Evolutionary conservation across 2,329 filamentous ascomycete genomes (phyloP).

Genomic region (Cladobotryum protrusum): DNA sequence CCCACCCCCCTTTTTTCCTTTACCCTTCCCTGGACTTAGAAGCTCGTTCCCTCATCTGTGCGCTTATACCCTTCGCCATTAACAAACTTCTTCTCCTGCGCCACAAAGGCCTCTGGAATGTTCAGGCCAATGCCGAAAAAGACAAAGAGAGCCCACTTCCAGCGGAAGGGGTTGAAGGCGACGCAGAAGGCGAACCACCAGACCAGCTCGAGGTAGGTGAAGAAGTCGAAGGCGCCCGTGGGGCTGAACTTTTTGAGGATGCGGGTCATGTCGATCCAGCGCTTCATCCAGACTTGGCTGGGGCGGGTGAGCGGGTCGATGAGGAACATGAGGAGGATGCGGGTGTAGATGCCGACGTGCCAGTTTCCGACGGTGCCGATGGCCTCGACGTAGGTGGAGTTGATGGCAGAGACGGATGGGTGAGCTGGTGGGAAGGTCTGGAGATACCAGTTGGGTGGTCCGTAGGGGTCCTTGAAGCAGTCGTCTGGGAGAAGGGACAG

Average conservation of each 20-base stretch:
- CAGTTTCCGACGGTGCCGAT: constrained; percentile 81
- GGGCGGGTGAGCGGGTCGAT: constrained; percentile 71
- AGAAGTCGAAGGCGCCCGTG: constrained; percentile 77
- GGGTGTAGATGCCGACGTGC: constrained; percentile 85
- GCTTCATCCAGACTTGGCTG: constrained; percentile 66
- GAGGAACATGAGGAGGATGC: constrained; percentile 81
- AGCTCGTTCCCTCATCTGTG: constrained; percentile 5
- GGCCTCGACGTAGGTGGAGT: constrained; percentile 73
- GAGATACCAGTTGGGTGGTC: constrained; percentile 80
- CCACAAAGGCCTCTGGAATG: constrained; percentile 60
- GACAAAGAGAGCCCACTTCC: constrained; percentile 85
- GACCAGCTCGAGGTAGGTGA: constrained; percentile 76
- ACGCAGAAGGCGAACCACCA: constrained; percentile 84
- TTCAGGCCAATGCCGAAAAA: constrained; percentile 66
- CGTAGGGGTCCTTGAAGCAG: constrained; percentile 66
- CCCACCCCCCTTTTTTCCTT: too few relatives aligned
- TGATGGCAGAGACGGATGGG: constrained; percentile 70
- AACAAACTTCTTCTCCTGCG: constrained; percentile 56
- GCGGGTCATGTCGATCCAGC: constrained; percentile 80
- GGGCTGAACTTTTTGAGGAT: constrained; percentile 64
- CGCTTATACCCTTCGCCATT: constrained; percentile 40
- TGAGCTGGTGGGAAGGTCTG: constrained; percentile 76
- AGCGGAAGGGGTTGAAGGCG: constrained; percentile 74
- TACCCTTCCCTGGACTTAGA: background rate
- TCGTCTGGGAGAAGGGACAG: constrained; percentile 68